phyloP scores from a whole-genome alignment of 306 rosid genomes.

The Sicyos baderoa region DNA sequence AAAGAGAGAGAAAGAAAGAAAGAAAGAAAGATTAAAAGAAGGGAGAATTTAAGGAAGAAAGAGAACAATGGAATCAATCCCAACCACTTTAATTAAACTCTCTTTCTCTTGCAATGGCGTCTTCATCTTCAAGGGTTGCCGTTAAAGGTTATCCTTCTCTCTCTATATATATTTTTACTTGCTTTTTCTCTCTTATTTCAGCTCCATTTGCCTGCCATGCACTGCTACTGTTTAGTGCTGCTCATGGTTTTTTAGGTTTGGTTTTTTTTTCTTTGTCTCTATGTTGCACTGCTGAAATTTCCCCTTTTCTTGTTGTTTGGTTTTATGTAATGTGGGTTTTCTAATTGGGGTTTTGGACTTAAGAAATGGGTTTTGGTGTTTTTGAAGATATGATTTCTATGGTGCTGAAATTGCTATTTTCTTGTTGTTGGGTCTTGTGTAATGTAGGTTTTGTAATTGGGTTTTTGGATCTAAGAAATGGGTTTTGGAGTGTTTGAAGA shows the following conservation, averaged over 20 bases:
- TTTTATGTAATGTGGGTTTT: not conserved
- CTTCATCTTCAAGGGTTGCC: no score
- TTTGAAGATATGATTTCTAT: not conserved
- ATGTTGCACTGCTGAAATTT: not conserved
- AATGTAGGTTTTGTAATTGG: no score
- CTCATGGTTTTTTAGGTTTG: slow-evolving; percentile 7
- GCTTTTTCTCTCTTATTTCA: not conserved
- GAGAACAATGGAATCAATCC: no score
- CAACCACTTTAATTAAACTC: no score
- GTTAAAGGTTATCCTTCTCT: not conserved
- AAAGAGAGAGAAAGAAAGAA: no score
- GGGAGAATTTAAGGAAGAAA: no score
- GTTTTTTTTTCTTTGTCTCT: not conserved
- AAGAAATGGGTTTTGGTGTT: not conserved
- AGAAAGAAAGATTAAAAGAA: no score
- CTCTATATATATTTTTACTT: slow-evolving; percentile 4
- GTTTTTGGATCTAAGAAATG: no score
- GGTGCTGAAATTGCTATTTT: no score
- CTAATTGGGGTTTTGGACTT: not conserved
- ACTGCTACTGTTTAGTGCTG: slow-evolving; percentile 6
- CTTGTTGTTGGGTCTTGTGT: no score
- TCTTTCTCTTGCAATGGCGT: no score
- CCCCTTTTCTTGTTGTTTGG: not conserved
- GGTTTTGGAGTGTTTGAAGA: no score
- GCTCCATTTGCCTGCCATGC: not conserved